phyloP scores from a whole-genome alignment of 1,139 yeast genomes.

The Lodderomyces oxycetoniae region DNA sequence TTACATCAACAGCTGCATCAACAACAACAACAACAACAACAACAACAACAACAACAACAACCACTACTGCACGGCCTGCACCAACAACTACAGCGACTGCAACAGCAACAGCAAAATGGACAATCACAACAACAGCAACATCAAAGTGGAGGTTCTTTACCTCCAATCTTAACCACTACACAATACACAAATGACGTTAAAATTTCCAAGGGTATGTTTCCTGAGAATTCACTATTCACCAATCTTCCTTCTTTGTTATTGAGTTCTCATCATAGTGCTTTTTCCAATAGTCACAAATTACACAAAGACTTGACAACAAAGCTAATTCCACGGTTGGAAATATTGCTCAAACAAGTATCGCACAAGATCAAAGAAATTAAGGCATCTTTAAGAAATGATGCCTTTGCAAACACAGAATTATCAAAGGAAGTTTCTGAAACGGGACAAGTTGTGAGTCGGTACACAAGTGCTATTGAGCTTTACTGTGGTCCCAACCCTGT shows the following conservation, averaged over 20 bases:
- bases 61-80: too few species aligned
- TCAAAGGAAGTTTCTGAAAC: conserved; percentile 39
- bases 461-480: conserved; percentile 31
- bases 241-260: conserved; percentile 33
- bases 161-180: conserved; percentile 6
- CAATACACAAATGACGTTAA: conserved; percentile 23
- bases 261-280: conserved; percentile 33
- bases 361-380: conserved; percentile 42
- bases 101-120: not conserved
- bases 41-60: not conserved
- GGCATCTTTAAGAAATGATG: conserved; percentile 38
- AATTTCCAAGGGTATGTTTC: conserved; percentile 46
- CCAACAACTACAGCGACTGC: conserved; percentile 3
- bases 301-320: conserved; percentile 31
- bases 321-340: conserved; percentile 38
- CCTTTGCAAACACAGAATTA: conserved; percentile 37
- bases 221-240: conserved; percentile 32
- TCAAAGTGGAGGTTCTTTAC: conserved; percentile 5
- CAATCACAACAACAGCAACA: not conserved
- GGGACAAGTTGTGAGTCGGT: conserved; percentile 32
- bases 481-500: conserved; percentile 30
- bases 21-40: conserved; percentile 2
- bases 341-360: conserved; percentile 33
- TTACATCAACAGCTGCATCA: too few species aligned
- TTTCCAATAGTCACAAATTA: conserved; percentile 26